Conservation (phyloP, 1,139 yeast species). For the Geotrichum candidum region DNA sequence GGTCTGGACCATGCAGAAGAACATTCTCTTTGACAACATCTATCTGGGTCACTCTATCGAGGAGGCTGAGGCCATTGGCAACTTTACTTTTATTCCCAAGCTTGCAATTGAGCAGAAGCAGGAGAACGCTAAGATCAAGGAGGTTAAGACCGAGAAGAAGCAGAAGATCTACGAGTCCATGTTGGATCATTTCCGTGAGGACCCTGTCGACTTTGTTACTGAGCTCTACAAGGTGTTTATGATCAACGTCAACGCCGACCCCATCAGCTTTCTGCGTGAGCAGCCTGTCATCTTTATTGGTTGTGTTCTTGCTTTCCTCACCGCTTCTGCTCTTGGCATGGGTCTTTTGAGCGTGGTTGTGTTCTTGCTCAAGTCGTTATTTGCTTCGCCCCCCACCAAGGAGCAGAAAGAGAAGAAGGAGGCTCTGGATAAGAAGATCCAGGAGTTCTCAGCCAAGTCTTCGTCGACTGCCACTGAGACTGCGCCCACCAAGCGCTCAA, state of each 20-base stretch:
- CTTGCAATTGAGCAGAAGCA: slow-evolving; percentile 45
- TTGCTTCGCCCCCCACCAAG: slow-evolving; percentile 6
- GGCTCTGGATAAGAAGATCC: slow-evolving; percentile 3
- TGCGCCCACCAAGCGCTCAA: slow-evolving; percentile 13
- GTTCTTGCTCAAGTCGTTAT: slow-evolving; percentile 18
- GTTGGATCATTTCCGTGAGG: slow-evolving; percentile 32
- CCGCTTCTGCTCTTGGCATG: slow-evolving; percentile 26
- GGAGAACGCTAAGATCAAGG: slow-evolving; percentile 39
- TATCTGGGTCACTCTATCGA: slow-evolving; percentile 74
- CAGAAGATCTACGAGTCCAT: slow-evolving; percentile 21
- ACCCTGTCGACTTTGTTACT: slow-evolving; percentile 34
- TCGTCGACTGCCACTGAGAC: slow-evolving; percentile 7
- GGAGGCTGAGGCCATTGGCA: slow-evolving; percentile 82
- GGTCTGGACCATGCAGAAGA: slow-evolving; percentile 78
- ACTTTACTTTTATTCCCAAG: slow-evolving; percentile 64
- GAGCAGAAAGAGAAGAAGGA: slow-evolving; percentile 6
- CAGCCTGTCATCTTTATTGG: slow-evolving; percentile 35
- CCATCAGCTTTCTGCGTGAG: slow-evolving; percentile 31
- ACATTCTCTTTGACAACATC: slow-evolving; percentile 72
- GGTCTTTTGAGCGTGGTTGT: slow-evolving; percentile 27
- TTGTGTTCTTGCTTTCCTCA: slow-evolving; percentile 24
- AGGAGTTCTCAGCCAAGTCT: neutral
- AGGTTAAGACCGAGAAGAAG: slow-evolving; percentile 30
- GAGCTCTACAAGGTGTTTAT: slow-evolving; percentile 32
- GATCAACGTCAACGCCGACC: slow-evolving; percentile 30